phyloP scores from a whole-genome alignment of 352 stramenopile genomes.

The Pythium phragmiticola region DNA sequence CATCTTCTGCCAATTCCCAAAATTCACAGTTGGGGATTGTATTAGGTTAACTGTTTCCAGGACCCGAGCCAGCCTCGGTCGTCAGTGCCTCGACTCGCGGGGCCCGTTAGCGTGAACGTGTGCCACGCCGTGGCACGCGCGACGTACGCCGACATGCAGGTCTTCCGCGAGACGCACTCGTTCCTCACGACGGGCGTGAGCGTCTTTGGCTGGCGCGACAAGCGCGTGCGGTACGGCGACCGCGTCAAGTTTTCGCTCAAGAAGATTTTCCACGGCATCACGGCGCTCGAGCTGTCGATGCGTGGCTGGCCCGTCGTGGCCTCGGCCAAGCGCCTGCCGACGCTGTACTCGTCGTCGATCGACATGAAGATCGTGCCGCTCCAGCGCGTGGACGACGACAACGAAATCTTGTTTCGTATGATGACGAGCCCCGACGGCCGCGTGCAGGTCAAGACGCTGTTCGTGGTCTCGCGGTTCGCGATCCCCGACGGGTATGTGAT shows the following conservation, averaged over 20 bases:
- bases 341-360: constrained; percentile 25
- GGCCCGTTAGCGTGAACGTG: constrained; percentile 6
- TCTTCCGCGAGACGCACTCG: constrained; percentile 16
- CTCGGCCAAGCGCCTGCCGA: constrained; percentile 12
- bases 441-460: constrained; percentile 24
- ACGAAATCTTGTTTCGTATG: constrained; percentile 20
- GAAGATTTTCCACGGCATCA: constrained; percentile 28
- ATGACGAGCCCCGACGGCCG: constrained; percentile 22
- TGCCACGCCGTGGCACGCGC: constrained; percentile 12
- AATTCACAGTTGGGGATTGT: neutral
- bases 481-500: constrained; percentile 17
- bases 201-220: constrained; percentile 40
- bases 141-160: constrained; percentile 20
- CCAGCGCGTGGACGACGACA: constrained; percentile 28
- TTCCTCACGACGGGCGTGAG: constrained; percentile 31
- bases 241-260: constrained; percentile 34
- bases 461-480: constrained; percentile 23
- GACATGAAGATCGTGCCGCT: constrained; percentile 12
- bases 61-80: neutral
- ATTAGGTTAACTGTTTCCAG: neutral
- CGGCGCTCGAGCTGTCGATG: constrained; percentile 21
- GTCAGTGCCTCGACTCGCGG: neutral
- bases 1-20: neutral
- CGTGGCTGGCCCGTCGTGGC: constrained; percentile 29
- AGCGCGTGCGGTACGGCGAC: constrained; percentile 22